phyloP scores from a whole-genome alignment of 345 rosid species.

The Jatropha curcas region DNA sequence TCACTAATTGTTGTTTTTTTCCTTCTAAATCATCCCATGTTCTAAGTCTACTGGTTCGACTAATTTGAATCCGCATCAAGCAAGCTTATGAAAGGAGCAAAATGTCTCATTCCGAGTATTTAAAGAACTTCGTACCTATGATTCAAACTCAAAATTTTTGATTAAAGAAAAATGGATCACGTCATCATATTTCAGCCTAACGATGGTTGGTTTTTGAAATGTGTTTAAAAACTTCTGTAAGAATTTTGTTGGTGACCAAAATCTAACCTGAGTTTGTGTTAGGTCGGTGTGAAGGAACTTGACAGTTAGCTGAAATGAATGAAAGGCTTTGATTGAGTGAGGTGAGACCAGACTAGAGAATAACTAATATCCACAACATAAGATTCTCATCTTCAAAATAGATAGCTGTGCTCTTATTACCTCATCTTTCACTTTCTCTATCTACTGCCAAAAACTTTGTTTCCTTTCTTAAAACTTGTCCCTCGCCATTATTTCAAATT shows the following conservation, averaged over 20 bases:
- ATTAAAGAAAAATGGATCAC: too few species aligned
- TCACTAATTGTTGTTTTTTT: too few species aligned
- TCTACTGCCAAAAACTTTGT: conserved; percentile 8
- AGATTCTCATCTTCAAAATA: conserved; percentile 19
- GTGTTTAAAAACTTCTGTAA: not conserved
- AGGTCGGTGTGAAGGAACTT: not conserved
- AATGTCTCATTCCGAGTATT: too few species aligned
- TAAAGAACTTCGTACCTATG: too few species aligned
- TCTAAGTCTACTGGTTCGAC: too few species aligned
- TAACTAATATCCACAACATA: conserved; percentile 3
- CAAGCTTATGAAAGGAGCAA: too few species aligned
- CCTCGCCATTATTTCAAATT: not conserved
- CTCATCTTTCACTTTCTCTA: conserved; percentile 37
- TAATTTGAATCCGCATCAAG: too few species aligned
- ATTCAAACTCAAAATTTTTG: too few species aligned
- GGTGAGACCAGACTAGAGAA: not conserved
- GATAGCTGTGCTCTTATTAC: conserved; percentile 16
- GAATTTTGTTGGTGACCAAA: not conserved
- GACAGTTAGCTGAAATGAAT: not conserved
- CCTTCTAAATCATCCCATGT: too few species aligned
- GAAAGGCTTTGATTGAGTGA: too few species aligned
- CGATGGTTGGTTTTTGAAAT: too few species aligned
- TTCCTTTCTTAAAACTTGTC: not conserved
- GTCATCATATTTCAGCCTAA: too few species aligned
- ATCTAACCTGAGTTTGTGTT: not conserved